Evolutionary conservation across 2,329 filamentous ascomycete species (phyloP).

Genomic region (Annulohypoxylon truncatum): DNA sequence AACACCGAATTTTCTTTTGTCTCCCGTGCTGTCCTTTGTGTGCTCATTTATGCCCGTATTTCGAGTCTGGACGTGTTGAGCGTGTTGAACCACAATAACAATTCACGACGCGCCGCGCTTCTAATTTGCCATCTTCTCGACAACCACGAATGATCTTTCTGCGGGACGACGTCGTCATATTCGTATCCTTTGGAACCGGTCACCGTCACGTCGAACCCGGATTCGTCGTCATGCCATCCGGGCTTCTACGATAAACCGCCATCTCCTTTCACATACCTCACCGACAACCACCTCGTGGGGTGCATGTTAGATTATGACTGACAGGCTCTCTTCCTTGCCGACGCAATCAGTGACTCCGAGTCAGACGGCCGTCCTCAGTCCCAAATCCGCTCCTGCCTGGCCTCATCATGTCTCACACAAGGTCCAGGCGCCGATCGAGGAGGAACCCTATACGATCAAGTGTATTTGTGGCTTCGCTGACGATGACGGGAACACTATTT

Average conservation of each 20-base stretch:
- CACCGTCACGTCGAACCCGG: conserved; percentile 56
- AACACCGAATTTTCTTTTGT: conserved; percentile 45
- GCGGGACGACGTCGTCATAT: conserved; percentile 18
- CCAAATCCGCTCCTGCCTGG: conserved; percentile 52
- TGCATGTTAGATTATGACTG: conserved; percentile 70
- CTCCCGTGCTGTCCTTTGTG: conserved; percentile 46
- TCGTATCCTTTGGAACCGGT: conserved; percentile 26
- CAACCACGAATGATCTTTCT: conserved; percentile 26
- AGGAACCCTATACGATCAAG: conserved; percentile 94
- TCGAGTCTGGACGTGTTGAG: conserved; percentile 38
- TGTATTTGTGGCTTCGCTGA: conserved; percentile 95
- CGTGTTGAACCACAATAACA: conserved; percentile 20
- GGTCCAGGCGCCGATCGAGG: conserved; percentile 69
- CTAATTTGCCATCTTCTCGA: conserved; percentile 18
- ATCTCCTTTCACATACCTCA: conserved; percentile 38
- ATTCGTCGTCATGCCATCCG: conserved; percentile 69
- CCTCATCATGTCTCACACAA: conserved; percentile 59
- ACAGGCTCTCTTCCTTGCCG: conserved; percentile 64
- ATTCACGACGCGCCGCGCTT: conserved; percentile 29
- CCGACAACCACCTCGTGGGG: conserved; percentile 56
- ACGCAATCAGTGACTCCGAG: conserved; percentile 67
- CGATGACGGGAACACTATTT: conserved; percentile 97
- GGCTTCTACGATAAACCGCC: conserved; percentile 61
- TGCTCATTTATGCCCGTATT: conserved; percentile 28
- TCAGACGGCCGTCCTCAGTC: conserved; percentile 59